Percentiles rank a stretch among this genome's conserved stretches.
Conservation (phyloP, 768 basidiomycete species). For the Mycena vulgaris region DNA sequence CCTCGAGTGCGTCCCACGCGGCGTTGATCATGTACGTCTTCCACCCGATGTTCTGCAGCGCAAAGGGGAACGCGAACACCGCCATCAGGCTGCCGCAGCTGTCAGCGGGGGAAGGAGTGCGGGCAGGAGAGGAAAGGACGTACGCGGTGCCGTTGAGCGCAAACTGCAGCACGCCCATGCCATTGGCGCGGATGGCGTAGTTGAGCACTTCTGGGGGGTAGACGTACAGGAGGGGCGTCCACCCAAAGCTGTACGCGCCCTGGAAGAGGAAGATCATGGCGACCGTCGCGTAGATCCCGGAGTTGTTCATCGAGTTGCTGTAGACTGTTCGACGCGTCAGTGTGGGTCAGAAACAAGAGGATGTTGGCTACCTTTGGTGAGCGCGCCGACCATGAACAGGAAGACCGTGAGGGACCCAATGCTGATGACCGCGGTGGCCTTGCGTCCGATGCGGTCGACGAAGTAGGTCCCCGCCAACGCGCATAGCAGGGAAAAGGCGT, state of each 20-base stretch:
- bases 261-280: slow-evolving; percentile 45
- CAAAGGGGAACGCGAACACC: slow-evolving; percentile 42
- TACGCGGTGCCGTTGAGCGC: slow-evolving; percentile 42
- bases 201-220: slow-evolving; percentile 42
- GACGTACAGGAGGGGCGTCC: slow-evolving; percentile 43
- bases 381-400: slow-evolving; percentile 42
- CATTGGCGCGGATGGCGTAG: slow-evolving; percentile 43
- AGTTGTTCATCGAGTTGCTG: slow-evolving; percentile 41
- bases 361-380: slow-evolving; percentile 37
- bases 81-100: slow-evolving; percentile 35
- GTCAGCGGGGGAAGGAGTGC: neutral
- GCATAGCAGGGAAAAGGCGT: slow-evolving; percentile 42
- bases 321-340: slow-evolving; percentile 25
- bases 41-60: slow-evolving; percentile 41
- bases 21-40: slow-evolving; percentile 45
- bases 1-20: slow-evolving; percentile 41
- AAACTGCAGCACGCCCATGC: slow-evolving; percentile 40
- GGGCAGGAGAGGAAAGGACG: neutral
- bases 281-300: slow-evolving; percentile 42
- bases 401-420: slow-evolving; percentile 40
- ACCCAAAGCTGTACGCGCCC: slow-evolving; percentile 42
- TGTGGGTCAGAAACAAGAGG: neutral
- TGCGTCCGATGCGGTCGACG: slow-evolving; percentile 42
- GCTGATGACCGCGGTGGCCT: slow-evolving; percentile 39
- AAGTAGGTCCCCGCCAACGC: slow-evolving; percentile 40